phyloP scores from a whole-genome alignment of 2,329 filamentous ascomycete species.

The Colletotrichum sp. region DNA sequence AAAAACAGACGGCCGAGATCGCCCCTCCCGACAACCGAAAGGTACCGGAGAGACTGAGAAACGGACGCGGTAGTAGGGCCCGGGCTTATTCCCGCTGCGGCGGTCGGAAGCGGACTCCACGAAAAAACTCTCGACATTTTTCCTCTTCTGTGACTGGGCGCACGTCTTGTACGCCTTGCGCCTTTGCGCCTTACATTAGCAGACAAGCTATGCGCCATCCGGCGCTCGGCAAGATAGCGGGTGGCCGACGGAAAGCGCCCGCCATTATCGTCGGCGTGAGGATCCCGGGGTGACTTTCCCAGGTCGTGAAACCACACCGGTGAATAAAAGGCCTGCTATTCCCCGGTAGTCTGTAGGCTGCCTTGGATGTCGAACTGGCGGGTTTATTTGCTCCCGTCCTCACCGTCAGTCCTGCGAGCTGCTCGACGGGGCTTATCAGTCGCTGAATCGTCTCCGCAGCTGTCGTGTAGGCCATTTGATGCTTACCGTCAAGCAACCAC shows the following conservation, averaged over 20 bases:
- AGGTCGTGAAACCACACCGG: not conserved
- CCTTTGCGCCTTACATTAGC: not conserved
- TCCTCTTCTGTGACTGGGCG: not conserved
- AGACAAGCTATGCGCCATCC: not conserved
- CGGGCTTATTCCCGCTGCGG: conserved; percentile 3
- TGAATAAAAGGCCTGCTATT: not conserved
- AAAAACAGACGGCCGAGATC: not conserved
- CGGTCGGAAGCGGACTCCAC: conserved; percentile 2
- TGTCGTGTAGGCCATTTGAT: not conserved
- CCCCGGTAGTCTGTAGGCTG: not conserved
- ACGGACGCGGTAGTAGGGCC: not conserved
- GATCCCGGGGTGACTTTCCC: not conserved
- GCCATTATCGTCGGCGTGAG: not conserved
- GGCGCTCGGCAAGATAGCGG: not conserved
- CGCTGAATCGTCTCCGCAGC: not conserved
- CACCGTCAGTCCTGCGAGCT: not conserved
- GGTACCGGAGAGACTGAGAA: not conserved
- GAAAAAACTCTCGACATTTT: not conserved
- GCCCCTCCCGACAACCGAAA: not conserved
- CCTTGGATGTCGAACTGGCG: not conserved
- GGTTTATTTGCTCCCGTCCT: not conserved
- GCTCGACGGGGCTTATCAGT: not conserved
- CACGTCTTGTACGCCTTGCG: not conserved
- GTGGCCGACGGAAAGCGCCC: not conserved
- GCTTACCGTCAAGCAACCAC: not conserved